phyloP scores from a whole-genome alignment of 2,329 filamentous ascomycete species.

The Xylaria sp. region DNA sequence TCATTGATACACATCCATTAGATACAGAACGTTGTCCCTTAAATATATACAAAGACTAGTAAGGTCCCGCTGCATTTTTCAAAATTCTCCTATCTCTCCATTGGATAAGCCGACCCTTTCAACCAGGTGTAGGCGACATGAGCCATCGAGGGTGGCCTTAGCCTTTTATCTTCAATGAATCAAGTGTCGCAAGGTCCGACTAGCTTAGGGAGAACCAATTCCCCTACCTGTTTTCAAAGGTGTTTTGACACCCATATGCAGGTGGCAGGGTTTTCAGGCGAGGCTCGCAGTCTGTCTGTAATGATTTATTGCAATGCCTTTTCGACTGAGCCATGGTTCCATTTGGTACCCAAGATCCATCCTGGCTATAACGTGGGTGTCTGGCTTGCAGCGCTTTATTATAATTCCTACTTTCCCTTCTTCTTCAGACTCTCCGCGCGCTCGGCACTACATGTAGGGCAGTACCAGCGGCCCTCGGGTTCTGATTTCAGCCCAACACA shows the following conservation, averaged over 20 bases:
- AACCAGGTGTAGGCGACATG: background rate
- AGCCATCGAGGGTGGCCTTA: background rate
- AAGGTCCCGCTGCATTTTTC: background rate
- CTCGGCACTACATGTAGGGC: conserved; percentile 64
- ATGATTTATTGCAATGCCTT: background rate
- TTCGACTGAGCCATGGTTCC: background rate
- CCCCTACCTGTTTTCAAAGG: background rate
- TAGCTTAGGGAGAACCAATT: background rate
- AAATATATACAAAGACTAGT: background rate
- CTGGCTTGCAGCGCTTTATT: background rate
- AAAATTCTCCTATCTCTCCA: background rate
- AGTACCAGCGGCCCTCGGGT: conserved; percentile 75
- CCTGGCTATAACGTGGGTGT: background rate
- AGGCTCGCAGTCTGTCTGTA: background rate
- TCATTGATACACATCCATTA: background rate
- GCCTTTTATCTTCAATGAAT: background rate
- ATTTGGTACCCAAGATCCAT: background rate
- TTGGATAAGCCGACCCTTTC: background rate
- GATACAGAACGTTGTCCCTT: background rate
- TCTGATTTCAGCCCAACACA: conserved; percentile 76
- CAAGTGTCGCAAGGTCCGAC: background rate
- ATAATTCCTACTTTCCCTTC: conserved; percentile 47
- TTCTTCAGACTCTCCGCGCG: conserved; percentile 59
- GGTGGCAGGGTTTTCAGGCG: background rate
- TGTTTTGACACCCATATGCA: background rate